These are phyloP conservation scores for Dryadomyces quercivorus DNA, from an alignment of 2,329 filamentous ascomycete genomes.

Conservation along the genomic window DNA sequence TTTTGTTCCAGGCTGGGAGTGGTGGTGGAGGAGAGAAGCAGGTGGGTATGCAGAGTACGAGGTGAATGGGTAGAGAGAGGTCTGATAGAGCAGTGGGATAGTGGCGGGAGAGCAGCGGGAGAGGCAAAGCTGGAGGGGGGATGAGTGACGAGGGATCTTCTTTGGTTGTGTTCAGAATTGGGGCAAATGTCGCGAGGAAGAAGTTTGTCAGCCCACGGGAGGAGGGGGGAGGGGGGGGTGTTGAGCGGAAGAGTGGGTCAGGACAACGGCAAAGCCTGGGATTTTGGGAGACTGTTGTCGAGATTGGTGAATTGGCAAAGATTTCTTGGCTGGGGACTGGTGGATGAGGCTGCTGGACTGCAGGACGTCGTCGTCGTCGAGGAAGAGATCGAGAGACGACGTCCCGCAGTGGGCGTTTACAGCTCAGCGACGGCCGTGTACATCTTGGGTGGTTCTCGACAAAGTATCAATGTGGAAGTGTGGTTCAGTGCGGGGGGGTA, in stretches of 20 bases:
- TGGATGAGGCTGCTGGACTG: slow-evolving; percentile 81
- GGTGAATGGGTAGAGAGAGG: not conserved
- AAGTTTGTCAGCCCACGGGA: not conserved
- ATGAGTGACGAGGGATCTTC: not conserved
- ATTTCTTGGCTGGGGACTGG: slow-evolving; percentile 37
- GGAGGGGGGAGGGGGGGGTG: slow-evolving; percentile 8
- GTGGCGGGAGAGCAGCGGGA: not conserved
- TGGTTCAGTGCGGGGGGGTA: slow-evolving; percentile 22
- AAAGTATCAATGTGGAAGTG: slow-evolving; percentile 37
- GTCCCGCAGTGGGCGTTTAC: slow-evolving; percentile 79
- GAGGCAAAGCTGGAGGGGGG: not conserved
- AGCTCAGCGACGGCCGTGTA: slow-evolving; percentile 76
- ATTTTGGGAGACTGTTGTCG: slow-evolving; percentile 52
- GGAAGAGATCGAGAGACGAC: slow-evolving; percentile 26
- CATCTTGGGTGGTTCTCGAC: slow-evolving; percentile 53
- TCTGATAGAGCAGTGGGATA: no score
- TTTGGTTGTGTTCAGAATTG: slow-evolving; percentile 22
- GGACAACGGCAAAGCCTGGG: slow-evolving; percentile 36
- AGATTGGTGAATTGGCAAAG: slow-evolving; percentile 37
- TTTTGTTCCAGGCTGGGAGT: not conserved
- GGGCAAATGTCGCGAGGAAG: slow-evolving; percentile 13
- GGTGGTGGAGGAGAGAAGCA: not conserved
- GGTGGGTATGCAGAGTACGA: not conserved
- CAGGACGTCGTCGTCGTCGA: slow-evolving; percentile 36
- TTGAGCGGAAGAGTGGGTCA: slow-evolving; percentile 1